Evolutionary conservation across 1,139 yeast species (phyloP).

Genomic region (Yamadazyma sp.): DNA sequence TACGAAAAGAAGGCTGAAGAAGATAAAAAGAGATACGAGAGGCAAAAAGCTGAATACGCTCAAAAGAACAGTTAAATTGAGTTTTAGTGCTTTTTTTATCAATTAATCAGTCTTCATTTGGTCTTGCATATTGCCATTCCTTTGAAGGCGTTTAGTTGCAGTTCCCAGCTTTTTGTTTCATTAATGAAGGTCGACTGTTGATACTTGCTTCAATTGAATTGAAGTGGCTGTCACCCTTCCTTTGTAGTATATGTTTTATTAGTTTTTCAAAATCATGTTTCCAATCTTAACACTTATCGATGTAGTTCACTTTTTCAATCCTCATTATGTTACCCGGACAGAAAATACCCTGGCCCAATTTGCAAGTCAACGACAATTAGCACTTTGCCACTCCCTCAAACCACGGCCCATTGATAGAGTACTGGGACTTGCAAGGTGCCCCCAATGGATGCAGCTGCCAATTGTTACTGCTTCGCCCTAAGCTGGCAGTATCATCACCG

Average conservation of each 20-base stretch:
- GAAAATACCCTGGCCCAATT: too few relatives aligned
- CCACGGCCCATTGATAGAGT: too few relatives aligned
- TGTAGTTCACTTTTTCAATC: not conserved
- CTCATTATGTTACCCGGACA: not conserved
- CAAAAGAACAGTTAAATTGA: constrained; percentile 34
- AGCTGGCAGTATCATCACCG: too few relatives aligned
- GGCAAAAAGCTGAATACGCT: constrained; percentile 88
- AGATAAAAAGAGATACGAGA: constrained; percentile 96
- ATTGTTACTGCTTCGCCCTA: too few relatives aligned
- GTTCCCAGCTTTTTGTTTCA: not conserved
- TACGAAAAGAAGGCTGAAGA: constrained; percentile 91
- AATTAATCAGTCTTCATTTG: too few relatives aligned
- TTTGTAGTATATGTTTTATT: constrained; percentile 19
- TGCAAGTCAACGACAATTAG: too few relatives aligned
- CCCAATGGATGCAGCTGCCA: too few relatives aligned
- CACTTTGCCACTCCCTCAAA: too few relatives aligned
- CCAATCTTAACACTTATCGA: not conserved
- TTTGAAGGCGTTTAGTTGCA: too few relatives aligned
- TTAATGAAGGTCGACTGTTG: not conserved
- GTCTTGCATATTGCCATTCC: too few relatives aligned
- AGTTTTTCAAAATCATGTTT: constrained; percentile 10
- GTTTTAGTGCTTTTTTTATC: too few relatives aligned
- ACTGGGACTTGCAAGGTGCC: too few relatives aligned
- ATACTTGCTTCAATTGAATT: not conserved
- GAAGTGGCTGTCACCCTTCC: not conserved